Evolutionary conservation across 2,329 filamentous ascomycete genomes (phyloP), one percentile per base, ranked within the genome.

Genomic region (Biscogniauxia mediterranea): DNA sequence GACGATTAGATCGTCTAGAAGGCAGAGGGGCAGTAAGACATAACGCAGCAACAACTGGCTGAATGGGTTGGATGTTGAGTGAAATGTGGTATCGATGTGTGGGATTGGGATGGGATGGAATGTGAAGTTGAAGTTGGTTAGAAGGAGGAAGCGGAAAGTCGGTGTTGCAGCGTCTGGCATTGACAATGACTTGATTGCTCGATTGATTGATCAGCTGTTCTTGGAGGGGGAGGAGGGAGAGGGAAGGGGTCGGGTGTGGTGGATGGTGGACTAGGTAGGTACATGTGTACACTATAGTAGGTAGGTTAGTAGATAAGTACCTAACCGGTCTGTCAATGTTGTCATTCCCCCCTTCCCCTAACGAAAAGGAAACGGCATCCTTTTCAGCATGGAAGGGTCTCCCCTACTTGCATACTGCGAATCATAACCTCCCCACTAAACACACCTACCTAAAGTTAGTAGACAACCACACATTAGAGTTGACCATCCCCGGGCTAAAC

Each of bases 1-100:
- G 70, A 70, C 69, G 66, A 66, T 57, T n/a, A 54, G 61, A 54
- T 63, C 64, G 68, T 68, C 69, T 71, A 69, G 67, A 54, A 68
- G 61, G 58, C 60, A 64, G 63, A 64, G 57, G 60, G 64, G 64
- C 58, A 62, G 55, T n/a, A 70, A 61, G 60, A 66, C 64, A 71
- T 69, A 21, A 68, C 66, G 65, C 54, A 62, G 23, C 2, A 23
- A 23, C 63, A 59, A 57, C 15, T 53, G 63, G 23, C 15, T 51
- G 56, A 58, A 11, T 55, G 21, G 46, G 59, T 57, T 56, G 38
- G 54, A 52, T 56, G 15, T 57, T 61, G 58, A 52, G 59, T 42
- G 57, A 32, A 32, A 32, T 13, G 2, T 9, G 23, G 59, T 60
- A n/a, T 38, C n/a, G 54, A 21, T 55, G 52, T 3, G 25, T 7